Base-by-base conservation (phyloP, 495 filamentous ascomycete genomes). In the Rhypophila decipiens region DNA sequence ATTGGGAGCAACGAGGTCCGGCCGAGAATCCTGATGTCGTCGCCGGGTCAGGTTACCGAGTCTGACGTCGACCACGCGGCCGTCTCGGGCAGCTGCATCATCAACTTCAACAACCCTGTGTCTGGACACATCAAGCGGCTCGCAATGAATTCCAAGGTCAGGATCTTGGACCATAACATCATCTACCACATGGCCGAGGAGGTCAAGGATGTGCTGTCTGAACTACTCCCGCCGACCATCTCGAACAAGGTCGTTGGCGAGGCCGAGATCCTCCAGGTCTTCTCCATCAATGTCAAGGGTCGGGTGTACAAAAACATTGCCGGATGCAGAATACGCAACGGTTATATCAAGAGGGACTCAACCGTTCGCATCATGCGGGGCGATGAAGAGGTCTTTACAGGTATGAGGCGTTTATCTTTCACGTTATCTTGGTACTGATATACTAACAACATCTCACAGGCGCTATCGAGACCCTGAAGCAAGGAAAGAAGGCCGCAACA, bases 121-220 rank as follows among this genome's bases (percentile, higher is more conserved):
- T 82, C 89, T 10, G 75, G 79, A 2, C 65, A 80, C 47, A 87
- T 96, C 50, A 67, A 72, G 29, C 75, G 77, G 7, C 69, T 85
- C 58, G 93, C 93, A 1, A 82, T 86, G 49, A 59, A 68, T 1
- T 70, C 74, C 39, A 79, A 82, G 9, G 90, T 98, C 27, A 69
- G 65, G 35, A 84, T 99, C 19, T 57, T 96, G 52, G 82, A 95
- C 42, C 83, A 91, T 59, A 96, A 85, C 52, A 80, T 99, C 55
- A 99, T 99, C 54, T 97, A 99, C 63, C 82, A 85, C 46, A 73
- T 97, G 9, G 79, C 87, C 9, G 90, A 97, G 57, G 85, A 88
- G 44, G 84, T 96, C 39, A 85, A 80, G 60, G 78, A 64, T 0
- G 74, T 68, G 31, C 57, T 99, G 46, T 82, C 76, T 47, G 79